phyloP scores from a whole-genome alignment of 805 yeast species.

The Lachancea cidri region DNA sequence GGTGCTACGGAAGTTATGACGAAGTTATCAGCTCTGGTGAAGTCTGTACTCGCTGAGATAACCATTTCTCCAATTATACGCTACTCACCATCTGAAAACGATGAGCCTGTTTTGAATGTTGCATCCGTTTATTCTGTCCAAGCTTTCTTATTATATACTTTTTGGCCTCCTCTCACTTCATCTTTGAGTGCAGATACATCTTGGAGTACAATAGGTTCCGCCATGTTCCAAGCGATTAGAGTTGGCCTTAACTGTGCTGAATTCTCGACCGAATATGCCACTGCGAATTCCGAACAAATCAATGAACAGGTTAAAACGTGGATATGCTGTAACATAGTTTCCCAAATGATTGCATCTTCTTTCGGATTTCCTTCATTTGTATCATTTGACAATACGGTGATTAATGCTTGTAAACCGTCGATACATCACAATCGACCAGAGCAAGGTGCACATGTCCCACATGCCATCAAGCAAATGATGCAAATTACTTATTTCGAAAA shows the following conservation, averaged over 20 bases:
- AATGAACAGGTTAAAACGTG: constrained; percentile 85
- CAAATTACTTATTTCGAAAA: constrained; percentile 83
- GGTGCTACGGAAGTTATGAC: constrained; percentile 44
- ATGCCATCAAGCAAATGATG: constrained; percentile 66
- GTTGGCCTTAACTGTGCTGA: constrained; percentile 88
- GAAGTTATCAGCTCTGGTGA: constrained; percentile 61
- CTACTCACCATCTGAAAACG: constrained; percentile 70
- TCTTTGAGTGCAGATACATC: constrained; percentile 93
- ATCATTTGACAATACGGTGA: constrained; percentile 68
- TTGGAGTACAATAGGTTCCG: constrained; percentile 93
- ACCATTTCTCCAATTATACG: constrained; percentile 87
- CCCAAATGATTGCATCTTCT: constrained; percentile 85
- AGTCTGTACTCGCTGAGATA: constrained; percentile 76
- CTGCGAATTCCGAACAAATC: constrained; percentile 38
- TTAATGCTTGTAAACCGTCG: constrained; percentile 43
- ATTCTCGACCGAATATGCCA: constrained; percentile 47
- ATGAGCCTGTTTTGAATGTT: constrained; percentile 78
- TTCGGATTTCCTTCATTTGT: constrained; percentile 95
- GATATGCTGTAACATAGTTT: constrained; percentile 87
- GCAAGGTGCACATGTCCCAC: constrained; percentile 41
- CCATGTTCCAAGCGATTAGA: constrained; percentile 86
- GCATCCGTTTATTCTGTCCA: constrained; percentile 93
- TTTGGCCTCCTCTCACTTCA: constrained; percentile 96
- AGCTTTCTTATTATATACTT: constrained; percentile 79
- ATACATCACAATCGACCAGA: constrained; percentile 10